Evolutionary conservation across 176 grass and related monocot genomes (phyloP).

Genomic region (Luzula sylvatica): DNA sequence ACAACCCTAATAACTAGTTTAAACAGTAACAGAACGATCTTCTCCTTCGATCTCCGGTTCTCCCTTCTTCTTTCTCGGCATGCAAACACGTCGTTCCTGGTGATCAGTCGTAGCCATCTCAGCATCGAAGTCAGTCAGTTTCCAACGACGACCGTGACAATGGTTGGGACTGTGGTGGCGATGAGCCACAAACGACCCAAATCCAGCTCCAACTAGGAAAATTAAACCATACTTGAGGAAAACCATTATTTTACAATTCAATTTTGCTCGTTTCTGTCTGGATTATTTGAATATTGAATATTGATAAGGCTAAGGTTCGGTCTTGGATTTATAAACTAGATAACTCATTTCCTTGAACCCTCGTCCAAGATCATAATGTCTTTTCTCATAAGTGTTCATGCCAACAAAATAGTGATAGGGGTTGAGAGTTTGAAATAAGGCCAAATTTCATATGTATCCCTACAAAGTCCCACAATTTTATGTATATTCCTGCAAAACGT

Average conservation of each 20-base stretch:
- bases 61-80: conserved; percentile 13
- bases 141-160: neutral
- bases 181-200: conserved; percentile 3
- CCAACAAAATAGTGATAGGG: too few relatives aligned
- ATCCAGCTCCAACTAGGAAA: conserved; percentile 9
- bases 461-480: too few relatives aligned
- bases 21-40: too few relatives aligned
- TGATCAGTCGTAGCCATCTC: neutral
- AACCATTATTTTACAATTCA: neutral
- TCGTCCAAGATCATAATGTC: too few relatives aligned
- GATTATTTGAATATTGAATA: neutral
- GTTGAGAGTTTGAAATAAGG: too few relatives aligned
- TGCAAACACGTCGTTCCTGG: neutral
- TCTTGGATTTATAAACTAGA: neutral
- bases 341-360: conserved; percentile 4
- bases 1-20: too few relatives aligned
- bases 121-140: neutral
- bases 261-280: too few relatives aligned
- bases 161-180: neutral
- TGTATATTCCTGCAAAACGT: neutral
- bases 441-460: too few relatives aligned
- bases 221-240: conserved; percentile 14
- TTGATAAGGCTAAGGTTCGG: too few relatives aligned
- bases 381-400: too few relatives aligned
- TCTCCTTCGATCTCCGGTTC: conserved; percentile 5